A percentile compares a stretch with the other conserved stretches of the same genome.
phyloP scores from a whole-genome alignment of 1,284 basidiomycete species.

The Malassezia japonica region DNA sequence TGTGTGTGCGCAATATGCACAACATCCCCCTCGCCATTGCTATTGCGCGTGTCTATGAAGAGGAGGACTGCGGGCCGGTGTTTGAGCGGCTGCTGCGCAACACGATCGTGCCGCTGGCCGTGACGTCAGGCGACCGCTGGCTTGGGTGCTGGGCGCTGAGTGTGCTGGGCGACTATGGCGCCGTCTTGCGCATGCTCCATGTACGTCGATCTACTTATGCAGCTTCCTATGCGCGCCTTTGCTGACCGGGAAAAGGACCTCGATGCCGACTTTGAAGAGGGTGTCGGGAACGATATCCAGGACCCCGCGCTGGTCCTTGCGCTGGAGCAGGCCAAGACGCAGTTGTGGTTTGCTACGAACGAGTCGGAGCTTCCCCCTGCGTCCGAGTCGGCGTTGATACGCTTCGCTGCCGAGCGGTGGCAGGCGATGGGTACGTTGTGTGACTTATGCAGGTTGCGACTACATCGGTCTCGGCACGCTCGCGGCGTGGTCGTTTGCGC shows the following conservation, averaged over 20 bases:
- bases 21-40: constrained; percentile 86
- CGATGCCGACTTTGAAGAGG: not conserved
- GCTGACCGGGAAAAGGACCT: not conserved
- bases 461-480: constrained; percentile 74
- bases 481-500: constrained; percentile 72
- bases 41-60: constrained; percentile 71
- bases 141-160: constrained; percentile 96
- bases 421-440: constrained; percentile 74
- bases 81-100: constrained; percentile 62
- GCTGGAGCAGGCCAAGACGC: constrained; percentile 66
- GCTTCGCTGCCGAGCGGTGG: constrained; percentile 91
- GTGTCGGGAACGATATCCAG: constrained; percentile 52
- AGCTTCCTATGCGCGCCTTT: not conserved
- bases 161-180: constrained; percentile 58
- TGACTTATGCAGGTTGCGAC: constrained; percentile 73
- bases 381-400: constrained; percentile 70
- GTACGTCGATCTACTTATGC: not conserved
- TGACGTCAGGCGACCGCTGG: constrained; percentile 78
- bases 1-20: constrained; percentile 74
- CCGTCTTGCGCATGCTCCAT: not conserved
- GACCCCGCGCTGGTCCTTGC: constrained; percentile 72
- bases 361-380: too few relatives aligned
- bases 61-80: constrained; percentile 65
- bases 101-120: constrained; percentile 71
- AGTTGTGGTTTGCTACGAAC: too few relatives aligned